Evolutionary conservation across 306 rosid species (phyloP), one percentile per base, ranked within the genome.

Genomic region (Oxytropis ochrocephala): DNA sequence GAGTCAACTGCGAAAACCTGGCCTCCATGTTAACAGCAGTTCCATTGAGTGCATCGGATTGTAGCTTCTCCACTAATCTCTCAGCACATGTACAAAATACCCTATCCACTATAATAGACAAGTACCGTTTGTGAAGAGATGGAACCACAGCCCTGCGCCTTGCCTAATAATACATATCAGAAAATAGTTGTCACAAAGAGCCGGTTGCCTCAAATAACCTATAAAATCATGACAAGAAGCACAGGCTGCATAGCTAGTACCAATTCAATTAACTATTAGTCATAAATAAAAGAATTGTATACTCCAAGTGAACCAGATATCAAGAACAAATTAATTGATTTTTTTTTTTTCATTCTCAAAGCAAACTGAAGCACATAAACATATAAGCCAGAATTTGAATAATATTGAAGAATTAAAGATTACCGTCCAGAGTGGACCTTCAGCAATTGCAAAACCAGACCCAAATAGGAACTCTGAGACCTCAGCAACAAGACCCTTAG

Each of bases 111-210:
- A 94, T 87, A 75, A 88, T 75, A 1, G 99, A 87, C 82, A 91
- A 83, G 90, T 91, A 94, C 64, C 90, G 87, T 79, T 83, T 94
- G 70, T 91, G 97, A 76, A 94, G 99, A 43, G 99, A 94, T 32
- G 99, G 92, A 82, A 90, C 97, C 82, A 94, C 92, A 58, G 96
- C 98, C 85, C 98, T 84, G 77, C 96, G 96, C 74, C 98, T 84
- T 30, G 87, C 97, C 98, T 94, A 70, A 24, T 49, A 79, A 24
- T 49, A 79, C 49, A 77, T 73, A 76, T 63, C 58, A 66, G 62
- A 84, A 72, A 72, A 66, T 35, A 53, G 74, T 38, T 16, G 55
- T 66, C 32, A 64, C 6, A 14, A 52, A 47, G 38, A 52, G 33
- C 69, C 11, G 18, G 36, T 44, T 16, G 7, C 49, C 73, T 24